Conservation (phyloP, 23 red algal genomes). For the Gracilaria domingensis region DNA sequence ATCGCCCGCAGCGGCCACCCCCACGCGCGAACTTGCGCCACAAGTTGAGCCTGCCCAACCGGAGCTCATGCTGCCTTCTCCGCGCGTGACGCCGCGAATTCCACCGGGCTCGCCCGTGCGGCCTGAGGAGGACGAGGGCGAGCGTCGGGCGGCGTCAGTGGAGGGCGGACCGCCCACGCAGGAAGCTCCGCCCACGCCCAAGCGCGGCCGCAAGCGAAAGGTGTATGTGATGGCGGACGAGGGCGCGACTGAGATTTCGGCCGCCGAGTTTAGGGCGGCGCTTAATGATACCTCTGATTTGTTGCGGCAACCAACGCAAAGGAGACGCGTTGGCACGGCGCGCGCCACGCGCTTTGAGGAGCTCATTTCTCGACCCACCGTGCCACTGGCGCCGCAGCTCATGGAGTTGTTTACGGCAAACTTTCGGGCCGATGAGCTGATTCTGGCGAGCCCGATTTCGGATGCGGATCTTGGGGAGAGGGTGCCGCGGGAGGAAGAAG, state of each 20-base stretch:
- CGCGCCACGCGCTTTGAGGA: conserved; percentile 29
- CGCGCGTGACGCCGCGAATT: background rate
- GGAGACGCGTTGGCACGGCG: background rate
- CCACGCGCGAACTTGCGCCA: background rate
- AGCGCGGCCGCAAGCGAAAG: conserved; percentile 45
- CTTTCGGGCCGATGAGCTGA: conserved; percentile 33
- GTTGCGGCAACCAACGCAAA: conserved; percentile 16
- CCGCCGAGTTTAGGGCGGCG: conserved; percentile 26
- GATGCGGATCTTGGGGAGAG: conserved; percentile 45
- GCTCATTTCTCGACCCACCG: conserved; percentile 27
- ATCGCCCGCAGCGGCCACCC: background rate
- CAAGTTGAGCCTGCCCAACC: background rate
- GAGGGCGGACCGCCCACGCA: background rate
- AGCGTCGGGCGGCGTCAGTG: background rate
- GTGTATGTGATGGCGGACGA: conserved; percentile 33
- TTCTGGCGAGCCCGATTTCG: conserved; percentile 39
- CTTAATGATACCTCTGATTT: conserved; percentile 48
- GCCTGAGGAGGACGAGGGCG: conserved; percentile 8
- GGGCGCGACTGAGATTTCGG: conserved; percentile 43
- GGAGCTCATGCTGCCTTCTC: background rate
- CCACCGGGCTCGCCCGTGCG: conserved; percentile 3
- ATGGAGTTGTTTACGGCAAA: conserved; percentile 36
- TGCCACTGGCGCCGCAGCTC: conserved; percentile 47
- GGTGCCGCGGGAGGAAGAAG: background rate
- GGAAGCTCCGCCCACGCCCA: conserved; percentile 14